phyloP scores from a whole-genome alignment of 75 land plant species.

The Picea glauca region DNA sequence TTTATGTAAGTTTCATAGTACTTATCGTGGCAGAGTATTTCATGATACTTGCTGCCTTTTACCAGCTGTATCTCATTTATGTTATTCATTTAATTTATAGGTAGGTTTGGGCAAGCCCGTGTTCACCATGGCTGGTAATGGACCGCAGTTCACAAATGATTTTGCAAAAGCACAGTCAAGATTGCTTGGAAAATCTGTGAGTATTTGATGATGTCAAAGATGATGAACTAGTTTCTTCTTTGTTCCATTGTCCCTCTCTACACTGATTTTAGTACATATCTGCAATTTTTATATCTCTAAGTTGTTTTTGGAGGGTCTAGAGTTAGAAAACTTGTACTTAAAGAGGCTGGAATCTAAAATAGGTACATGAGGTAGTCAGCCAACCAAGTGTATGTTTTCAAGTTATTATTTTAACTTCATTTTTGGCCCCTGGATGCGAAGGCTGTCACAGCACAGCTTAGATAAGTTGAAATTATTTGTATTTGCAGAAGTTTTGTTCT shows the following conservation, averaged over 20 bases:
- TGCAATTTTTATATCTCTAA: neutral
- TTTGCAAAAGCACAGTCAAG: conserved; percentile 35
- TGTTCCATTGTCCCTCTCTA: neutral
- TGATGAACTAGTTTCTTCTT: neutral
- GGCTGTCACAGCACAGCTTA: too few relatives aligned
- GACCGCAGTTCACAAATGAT: conserved; percentile 24
- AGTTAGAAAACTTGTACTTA: neutral
- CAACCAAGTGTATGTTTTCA: too few relatives aligned
- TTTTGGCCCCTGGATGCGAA: too few relatives aligned
- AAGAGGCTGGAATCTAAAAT: too few relatives aligned
- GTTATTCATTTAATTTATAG: conserved; percentile 1
- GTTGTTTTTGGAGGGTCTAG: neutral
- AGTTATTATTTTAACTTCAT: too few relatives aligned
- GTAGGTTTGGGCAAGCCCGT: conserved; percentile 36
- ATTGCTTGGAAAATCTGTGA: conserved; percentile 29
- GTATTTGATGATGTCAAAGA: conserved; percentile 1
- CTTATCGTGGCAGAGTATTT: neutral
- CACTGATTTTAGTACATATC: neutral
- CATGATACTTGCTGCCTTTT: neutral
- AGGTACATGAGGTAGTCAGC: too few relatives aligned
- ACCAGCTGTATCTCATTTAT: neutral
- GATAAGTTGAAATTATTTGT: too few relatives aligned
- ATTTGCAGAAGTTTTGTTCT: too few relatives aligned
- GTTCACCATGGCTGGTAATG: conserved; percentile 24
- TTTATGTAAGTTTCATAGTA: neutral